Evolutionary conservation across 2,329 filamentous ascomycete species (phyloP).

Genomic region (Amauroascus verrucosus): DNA sequence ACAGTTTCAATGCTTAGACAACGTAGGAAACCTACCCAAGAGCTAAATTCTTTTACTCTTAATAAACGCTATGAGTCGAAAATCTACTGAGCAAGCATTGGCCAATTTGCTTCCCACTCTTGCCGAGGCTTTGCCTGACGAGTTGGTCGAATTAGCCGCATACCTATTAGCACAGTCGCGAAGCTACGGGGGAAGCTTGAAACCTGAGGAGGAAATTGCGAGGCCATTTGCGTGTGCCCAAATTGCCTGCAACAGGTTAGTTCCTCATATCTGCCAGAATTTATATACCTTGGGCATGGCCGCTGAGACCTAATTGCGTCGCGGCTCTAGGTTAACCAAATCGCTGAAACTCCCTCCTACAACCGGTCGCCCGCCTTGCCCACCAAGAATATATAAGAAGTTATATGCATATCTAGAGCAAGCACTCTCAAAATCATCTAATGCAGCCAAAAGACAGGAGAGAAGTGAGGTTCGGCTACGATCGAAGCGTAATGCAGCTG

Average conservation of each 20-base stretch:
- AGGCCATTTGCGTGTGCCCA: slow-evolving; percentile 75
- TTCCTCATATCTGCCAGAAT: not conserved
- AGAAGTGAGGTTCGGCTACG: slow-evolving; percentile 16
- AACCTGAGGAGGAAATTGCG: slow-evolving; percentile 79
- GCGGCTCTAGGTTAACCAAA: slow-evolving; percentile 57
- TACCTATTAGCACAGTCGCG: slow-evolving; percentile 73
- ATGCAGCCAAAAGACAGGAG: slow-evolving; percentile 27
- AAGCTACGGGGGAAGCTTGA: slow-evolving; percentile 63
- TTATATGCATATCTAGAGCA: slow-evolving; percentile 71
- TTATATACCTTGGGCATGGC: not conserved
- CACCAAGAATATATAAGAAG: slow-evolving; percentile 71
- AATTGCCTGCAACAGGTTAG: slow-evolving; percentile 74
- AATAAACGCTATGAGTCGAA: slow-evolving; percentile 57
- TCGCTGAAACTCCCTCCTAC: slow-evolving; percentile 66
- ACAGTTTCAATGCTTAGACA: no score
- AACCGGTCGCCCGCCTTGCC: slow-evolving; percentile 64
- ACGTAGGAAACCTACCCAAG: no score
- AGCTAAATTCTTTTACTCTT: no score
- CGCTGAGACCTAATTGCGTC: not conserved
- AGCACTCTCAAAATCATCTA: slow-evolving; percentile 43
- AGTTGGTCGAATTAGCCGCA: slow-evolving; percentile 60
- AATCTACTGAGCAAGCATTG: slow-evolving; percentile 62
- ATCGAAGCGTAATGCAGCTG: slow-evolving; percentile 14
- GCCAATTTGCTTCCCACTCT: slow-evolving; percentile 64
- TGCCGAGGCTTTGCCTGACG: slow-evolving; percentile 54